These are phyloP conservation scores for Eudorina sp. DNA, from an alignment of 139 green algal genomes.

Conservation along the genomic window DNA sequence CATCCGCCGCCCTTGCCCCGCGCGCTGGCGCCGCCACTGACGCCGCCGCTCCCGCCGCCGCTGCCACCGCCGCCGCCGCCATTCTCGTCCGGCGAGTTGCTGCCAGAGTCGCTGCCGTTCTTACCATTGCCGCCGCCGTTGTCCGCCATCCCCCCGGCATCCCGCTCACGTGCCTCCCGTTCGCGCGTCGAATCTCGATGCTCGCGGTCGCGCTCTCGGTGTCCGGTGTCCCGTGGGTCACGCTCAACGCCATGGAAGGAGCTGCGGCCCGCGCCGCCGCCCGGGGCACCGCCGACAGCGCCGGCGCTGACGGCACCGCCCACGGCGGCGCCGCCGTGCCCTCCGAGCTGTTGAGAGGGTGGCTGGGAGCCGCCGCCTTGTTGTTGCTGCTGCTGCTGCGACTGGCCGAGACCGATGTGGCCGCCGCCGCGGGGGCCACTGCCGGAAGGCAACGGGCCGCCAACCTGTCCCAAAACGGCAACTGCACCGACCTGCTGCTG, in stretches of 20 bases:
- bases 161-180: not conserved
- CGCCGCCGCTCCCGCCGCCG: not conserved
- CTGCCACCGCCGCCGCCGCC: slow-evolving; percentile 6
- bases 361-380: not conserved
- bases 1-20: not conserved
- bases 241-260: not conserved
- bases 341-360: not conserved
- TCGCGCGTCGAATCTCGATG: not conserved
- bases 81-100: slow-evolving; percentile 67
- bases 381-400: not conserved
- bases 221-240: not conserved
- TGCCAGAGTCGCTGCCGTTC: slow-evolving; percentile 69
- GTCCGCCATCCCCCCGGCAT: not conserved
- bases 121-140: slow-evolving; percentile 41
- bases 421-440: not conserved
- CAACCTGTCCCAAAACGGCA: not conserved
- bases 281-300: not conserved
- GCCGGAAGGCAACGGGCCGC: not conserved
- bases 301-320: too few species aligned
- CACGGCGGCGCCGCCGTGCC: not conserved
- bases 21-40: not conserved
- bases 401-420: not conserved
- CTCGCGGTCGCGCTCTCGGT: not conserved
- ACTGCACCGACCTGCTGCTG: too few species aligned
- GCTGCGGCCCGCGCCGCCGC: slow-evolving; percentile 15